Evolutionary conservation across 1,284 basidiomycete genomes (phyloP), one percentile per base, ranked within the genome.

Genomic region (Sanguinoderma infundibulare): DNA sequence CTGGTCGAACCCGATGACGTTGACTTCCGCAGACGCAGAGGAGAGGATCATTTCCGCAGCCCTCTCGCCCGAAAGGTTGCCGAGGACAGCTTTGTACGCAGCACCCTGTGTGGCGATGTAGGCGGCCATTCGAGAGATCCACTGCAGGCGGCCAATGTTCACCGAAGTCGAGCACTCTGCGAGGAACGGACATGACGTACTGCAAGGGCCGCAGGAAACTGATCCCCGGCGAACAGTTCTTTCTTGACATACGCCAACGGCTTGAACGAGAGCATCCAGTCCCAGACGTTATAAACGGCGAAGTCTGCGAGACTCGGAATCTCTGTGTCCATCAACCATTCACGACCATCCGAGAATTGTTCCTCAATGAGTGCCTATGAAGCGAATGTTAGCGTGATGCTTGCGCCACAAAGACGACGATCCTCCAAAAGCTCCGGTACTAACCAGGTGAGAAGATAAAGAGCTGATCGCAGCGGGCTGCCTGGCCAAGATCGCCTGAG

Each of bases 281-380:
- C 69, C 57, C 81, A 73, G 5, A 83, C 66, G 62, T 83, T 83
- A 62, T 86, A 78, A 6, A 81, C 73, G 3, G 81, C 78, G 17
- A 87, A 67, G 65, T 88, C 85, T 8, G 79, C 82, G 10, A 85
- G 71, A 47, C 83, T 77, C 4, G 84, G 83, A 0, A 71, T 58
- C 55, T 79, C 78, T 0, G 86, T 85, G 64, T 86, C 80, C 60
- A 86, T 79, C 6, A 86, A 71, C 84, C 85, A 88, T 68, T 83
- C 80, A 3, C 86, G 79, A n/a, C 77, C 82, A 68, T 86, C 84
- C 2, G 71, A 70, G 20, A 87, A 75, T 64, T 86, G 84, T 62
- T 84, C 78, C 64, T 87, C 83, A 6, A 84, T 47, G 14, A 84
- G 68, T 7, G 72, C 66, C 83, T 86, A 35, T n/a, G 24, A 53